Conservation (phyloP, 176 grass and related monocot genomes). For the Phragmites australis region DNA sequence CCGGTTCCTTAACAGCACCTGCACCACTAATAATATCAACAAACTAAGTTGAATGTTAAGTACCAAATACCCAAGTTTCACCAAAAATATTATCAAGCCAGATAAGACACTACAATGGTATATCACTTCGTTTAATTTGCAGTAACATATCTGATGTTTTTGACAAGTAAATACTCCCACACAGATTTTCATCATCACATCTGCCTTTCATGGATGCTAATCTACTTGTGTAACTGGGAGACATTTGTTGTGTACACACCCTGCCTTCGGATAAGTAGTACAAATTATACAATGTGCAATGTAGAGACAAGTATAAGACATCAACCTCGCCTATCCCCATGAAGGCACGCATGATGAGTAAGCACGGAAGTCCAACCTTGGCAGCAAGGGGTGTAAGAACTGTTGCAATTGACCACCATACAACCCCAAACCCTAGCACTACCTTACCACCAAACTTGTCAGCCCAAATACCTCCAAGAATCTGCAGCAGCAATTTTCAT, state of each 20-base stretch:
- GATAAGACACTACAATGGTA: not conserved
- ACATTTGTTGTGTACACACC: not conserved
- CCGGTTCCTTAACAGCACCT: not conserved
- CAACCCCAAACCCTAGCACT: slow-evolving; percentile 85
- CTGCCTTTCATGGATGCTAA: slow-evolving; percentile 7
- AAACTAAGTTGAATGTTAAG: not conserved
- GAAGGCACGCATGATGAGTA: slow-evolving; percentile 85
- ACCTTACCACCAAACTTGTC: slow-evolving; percentile 89
- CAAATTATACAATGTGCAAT: not conserved
- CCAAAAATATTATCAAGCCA: not conserved
- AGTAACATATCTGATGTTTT: not conserved
- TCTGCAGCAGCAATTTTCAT: slow-evolving; percentile 50
- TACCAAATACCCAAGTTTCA: not conserved
- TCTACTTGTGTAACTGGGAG: slow-evolving; percentile 11
- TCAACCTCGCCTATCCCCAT: slow-evolving; percentile 97
- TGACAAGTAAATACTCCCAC: not conserved
- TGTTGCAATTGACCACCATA: slow-evolving; percentile 98
- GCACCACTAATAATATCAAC: not conserved
- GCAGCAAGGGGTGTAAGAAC: slow-evolving; percentile 89
- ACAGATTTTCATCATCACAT: not conserved
- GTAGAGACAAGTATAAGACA: slow-evolving; percentile 41
- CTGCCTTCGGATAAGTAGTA: slow-evolving; percentile 9
- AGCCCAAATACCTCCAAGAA: slow-evolving; percentile 93
- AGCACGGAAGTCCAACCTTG: slow-evolving; percentile 81
- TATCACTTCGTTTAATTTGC: not conserved